These are phyloP conservation scores for Metschnikowia kunwiensis DNA, from an alignment of 805 yeast genomes.

Conservation along the genomic window DNA sequence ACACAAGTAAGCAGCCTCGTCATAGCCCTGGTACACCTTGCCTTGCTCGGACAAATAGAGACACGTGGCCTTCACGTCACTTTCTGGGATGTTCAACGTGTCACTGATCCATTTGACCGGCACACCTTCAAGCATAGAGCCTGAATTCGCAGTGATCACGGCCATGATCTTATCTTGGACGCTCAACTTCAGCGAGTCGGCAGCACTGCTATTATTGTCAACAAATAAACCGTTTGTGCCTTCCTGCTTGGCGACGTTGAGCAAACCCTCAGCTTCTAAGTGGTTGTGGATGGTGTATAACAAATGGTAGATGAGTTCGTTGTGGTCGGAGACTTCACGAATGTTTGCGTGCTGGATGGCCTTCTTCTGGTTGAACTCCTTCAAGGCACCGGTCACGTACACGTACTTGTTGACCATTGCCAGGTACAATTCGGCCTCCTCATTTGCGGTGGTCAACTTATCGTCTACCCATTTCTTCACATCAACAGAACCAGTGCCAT, in stretches of 20 bases:
- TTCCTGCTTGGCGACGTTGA: conserved; percentile 19
- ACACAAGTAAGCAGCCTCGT: conserved; percentile 54
- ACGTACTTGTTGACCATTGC: conserved; percentile 55
- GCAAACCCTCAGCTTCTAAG: conserved; percentile 52
- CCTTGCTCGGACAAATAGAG: conserved; percentile 62
- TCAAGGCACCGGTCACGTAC: conserved; percentile 45
- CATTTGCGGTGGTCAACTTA: conserved; percentile 28
- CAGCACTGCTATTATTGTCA: conserved; percentile 18
- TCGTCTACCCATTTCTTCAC: conserved; percentile 58
- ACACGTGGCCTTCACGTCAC: conserved; percentile 49
- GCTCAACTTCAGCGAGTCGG: conserved; percentile 19
- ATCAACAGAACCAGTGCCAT: conserved; percentile 64
- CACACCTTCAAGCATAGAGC: conserved; percentile 72
- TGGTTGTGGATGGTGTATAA: conserved; percentile 60
- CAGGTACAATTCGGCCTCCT: conserved; percentile 31
- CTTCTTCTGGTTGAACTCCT: conserved; percentile 61
- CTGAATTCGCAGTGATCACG: conserved; percentile 48
- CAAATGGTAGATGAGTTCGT: conserved; percentile 66
- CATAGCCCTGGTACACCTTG: conserved; percentile 63
- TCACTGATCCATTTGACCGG: conserved; percentile 62
- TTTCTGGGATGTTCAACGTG: conserved; percentile 47
- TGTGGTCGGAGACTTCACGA: conserved; percentile 56
- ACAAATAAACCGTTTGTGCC: conserved; percentile 31
- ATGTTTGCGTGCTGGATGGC: conserved; percentile 63
- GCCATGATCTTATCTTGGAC: conserved; percentile 45